phyloP scores from a whole-genome alignment of 1,284 basidiomycete genomes.

The Trametes polyzona region DNA sequence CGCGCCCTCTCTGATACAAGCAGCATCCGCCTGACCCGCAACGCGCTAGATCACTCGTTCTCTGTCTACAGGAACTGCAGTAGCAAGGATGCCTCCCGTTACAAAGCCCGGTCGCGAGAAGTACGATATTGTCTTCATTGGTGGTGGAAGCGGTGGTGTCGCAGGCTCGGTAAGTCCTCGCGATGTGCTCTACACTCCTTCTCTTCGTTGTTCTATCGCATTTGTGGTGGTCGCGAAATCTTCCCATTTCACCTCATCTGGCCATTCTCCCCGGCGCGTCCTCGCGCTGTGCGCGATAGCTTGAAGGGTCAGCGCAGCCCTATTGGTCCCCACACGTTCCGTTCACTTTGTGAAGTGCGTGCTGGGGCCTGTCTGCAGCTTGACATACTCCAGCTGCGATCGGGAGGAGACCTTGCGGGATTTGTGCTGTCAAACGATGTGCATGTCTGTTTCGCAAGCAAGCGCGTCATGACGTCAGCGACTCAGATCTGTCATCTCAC shows the following conservation, averaged over 20 bases:
- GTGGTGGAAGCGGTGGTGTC: slow-evolving; percentile 84
- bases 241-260: too few relatives aligned
- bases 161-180: slow-evolving; percentile 71
- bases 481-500: neutral
- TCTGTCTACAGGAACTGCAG: slow-evolving; percentile 41
- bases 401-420: neutral
- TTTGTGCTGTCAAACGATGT: too few relatives aligned
- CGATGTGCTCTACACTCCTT: too few relatives aligned
- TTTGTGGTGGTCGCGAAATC: neutral
- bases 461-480: slow-evolving; percentile 9
- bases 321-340: too few relatives aligned
- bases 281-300: too few relatives aligned
- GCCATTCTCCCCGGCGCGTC: too few relatives aligned
- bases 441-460: neutral
- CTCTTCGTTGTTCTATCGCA: neutral
- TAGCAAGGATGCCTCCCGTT: slow-evolving; percentile 67
- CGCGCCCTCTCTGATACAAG: neutral
- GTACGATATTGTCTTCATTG: slow-evolving; percentile 83
- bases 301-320: too few relatives aligned
- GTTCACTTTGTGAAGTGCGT: too few relatives aligned
- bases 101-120: slow-evolving; percentile 63
- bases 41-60: slow-evolving; percentile 51
- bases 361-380: too few relatives aligned
- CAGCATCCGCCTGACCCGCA: neutral
- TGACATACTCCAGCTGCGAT: neutral